These are phyloP conservation scores for Aspergillus sp. DNA, from an alignment of 2,329 filamentous ascomycete species.

Conservation along the genomic window DNA sequence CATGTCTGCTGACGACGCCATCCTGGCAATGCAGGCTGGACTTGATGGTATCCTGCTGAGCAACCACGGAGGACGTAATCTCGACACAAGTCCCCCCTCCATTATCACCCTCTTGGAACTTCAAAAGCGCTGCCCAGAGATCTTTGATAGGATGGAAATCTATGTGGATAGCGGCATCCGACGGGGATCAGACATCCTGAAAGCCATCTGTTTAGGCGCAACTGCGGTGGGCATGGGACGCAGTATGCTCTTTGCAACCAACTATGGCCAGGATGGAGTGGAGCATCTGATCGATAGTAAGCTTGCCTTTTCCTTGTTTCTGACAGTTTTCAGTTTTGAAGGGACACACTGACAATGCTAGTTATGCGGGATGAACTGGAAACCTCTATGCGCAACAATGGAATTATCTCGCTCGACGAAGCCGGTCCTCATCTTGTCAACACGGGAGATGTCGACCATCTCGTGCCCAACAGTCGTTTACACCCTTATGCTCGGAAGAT, in stretches of 20 bases:
- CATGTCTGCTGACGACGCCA: conserved; percentile 57
- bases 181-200: conserved; percentile 56
- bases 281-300: conserved; percentile 57
- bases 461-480: conserved; percentile 42
- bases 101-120: conserved; percentile 56
- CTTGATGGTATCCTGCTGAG: conserved; percentile 57
- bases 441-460: conserved; percentile 52
- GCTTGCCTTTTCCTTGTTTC: conserved; percentile 23
- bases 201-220: conserved; percentile 54
- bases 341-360: conserved; percentile 16
- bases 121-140: conserved; percentile 50
- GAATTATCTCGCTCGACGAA: conserved; percentile 47
- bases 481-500: conserved; percentile 46
- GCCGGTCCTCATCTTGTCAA: conserved; percentile 47
- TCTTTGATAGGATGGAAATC: conserved; percentile 52
- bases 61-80: conserved; percentile 59
- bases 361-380: conserved; percentile 50
- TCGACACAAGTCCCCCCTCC: conserved; percentile 53
- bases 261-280: conserved; percentile 56
- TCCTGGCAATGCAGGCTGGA: conserved; percentile 49
- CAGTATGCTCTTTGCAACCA: conserved; percentile 54
- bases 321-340: neutral
- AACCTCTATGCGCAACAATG: conserved; percentile 49
- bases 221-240: conserved; percentile 56
- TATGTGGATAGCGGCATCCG: conserved; percentile 57